Evolutionary conservation across 306 rosid genomes (phyloP), one percentile per base, ranked within the genome.

Genomic region (Styphnolobium japonicum): DNA sequence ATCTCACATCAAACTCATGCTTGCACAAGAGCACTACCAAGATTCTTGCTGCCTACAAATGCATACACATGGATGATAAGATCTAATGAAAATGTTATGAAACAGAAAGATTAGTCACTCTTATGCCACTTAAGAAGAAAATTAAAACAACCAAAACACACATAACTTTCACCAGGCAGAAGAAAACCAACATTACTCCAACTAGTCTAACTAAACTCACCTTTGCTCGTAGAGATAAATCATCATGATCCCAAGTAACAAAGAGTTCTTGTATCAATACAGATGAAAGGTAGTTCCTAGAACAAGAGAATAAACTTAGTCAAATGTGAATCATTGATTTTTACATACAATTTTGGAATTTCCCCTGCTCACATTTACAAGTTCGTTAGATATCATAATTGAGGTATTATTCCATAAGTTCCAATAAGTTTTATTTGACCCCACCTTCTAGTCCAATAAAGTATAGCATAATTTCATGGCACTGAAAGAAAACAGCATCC

Each of bases 181-280:
- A 42, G 31, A 78, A 70, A 71, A 29, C 52, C 8, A 60, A 61
- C 43, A 82, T 40, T 40, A 45, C 19, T 53, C 67, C 29, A 78
- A 29, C 27, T 33, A 66, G 76, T 60, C 39, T 63, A 36, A 60
- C 56, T 34, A 63, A 77, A 81, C 90, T 63, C 75, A 85, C 98
- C 96, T 91, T 95, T 70, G 90, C 92, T 29, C 98, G 89, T 61
- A 95, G 87, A 85, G 98, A 83, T 69, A 95, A 79, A 85, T 95
- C 98, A 21, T 95, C 98, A 82, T 95, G 98, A 86, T 95, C 98
- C 98, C 98, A 95, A 7, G 97, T 90, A 81, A 95, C 85, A 88
- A 95, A 95, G 70, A 95, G 90, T 85, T 95, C 98, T 89, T 95
- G 98, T 82, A 95, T 92, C 74, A 95, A 77, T 73, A 92, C 98